Conservation (phyloP, 2,329 filamentous ascomycete genomes). For the Thermomyces lanuginosus region DNA sequence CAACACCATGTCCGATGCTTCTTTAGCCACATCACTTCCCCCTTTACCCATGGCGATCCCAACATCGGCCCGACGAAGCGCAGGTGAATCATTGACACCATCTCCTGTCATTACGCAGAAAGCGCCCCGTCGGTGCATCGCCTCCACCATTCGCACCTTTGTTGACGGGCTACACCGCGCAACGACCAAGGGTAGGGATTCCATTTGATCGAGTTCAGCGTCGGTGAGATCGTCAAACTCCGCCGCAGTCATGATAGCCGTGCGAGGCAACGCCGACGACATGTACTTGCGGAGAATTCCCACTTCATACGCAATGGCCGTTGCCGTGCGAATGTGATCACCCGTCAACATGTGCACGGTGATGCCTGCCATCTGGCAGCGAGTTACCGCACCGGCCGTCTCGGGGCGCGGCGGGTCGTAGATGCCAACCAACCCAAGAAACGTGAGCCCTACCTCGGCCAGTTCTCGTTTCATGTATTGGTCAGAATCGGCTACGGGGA, state of each 20-base stretch:
- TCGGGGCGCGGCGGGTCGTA: conserved; percentile 47
- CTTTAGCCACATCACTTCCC: conserved; percentile 45
- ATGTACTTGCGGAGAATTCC: conserved; percentile 43
- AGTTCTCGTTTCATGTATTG: too few relatives aligned
- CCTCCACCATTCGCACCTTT: conserved; percentile 39
- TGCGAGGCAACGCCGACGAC: too few relatives aligned
- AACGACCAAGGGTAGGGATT: conserved; percentile 40
- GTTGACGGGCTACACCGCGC: conserved; percentile 44
- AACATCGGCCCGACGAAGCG: conserved; percentile 44
- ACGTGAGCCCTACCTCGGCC: conserved; percentile 47
- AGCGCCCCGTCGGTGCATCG: conserved; percentile 38
- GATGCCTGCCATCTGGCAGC: conserved; percentile 46
- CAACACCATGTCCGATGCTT: conserved; percentile 41
- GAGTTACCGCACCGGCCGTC: conserved; percentile 43
- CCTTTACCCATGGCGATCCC: conserved; percentile 46
- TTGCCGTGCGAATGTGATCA: conserved; percentile 49
- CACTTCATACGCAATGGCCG: conserved; percentile 50
- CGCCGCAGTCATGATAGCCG: conserved; percentile 44
- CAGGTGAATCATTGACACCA: conserved; percentile 44
- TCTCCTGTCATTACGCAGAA: conserved; percentile 42
- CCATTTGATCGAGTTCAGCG: conserved; percentile 33
- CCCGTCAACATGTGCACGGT: conserved; percentile 51
- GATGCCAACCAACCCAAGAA: conserved; percentile 48
- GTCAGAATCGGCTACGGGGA: too few relatives aligned
- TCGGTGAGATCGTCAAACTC: conserved; percentile 41